phyloP scores from a whole-genome alignment of 2,329 filamentous ascomycete species.

The Trichoderma sp. region DNA sequence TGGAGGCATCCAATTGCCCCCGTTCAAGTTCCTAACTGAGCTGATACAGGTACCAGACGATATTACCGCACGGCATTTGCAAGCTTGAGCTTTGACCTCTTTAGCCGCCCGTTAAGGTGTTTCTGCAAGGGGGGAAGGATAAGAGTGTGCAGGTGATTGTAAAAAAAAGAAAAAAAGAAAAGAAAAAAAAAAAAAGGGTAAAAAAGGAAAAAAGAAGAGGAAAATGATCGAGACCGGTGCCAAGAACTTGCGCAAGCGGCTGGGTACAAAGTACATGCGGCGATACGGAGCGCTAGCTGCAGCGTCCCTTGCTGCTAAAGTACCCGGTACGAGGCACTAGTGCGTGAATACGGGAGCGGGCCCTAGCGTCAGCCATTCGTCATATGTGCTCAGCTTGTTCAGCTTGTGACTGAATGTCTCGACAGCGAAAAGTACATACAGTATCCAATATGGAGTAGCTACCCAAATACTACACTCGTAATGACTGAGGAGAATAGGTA shows the following conservation, averaged over 20 bases:
- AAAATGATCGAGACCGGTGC: background rate
- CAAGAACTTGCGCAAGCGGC: background rate
- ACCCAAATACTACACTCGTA: background rate
- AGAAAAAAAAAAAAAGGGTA: background rate
- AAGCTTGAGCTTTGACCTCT: background rate
- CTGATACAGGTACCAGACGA: background rate
- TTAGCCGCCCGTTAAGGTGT: background rate
- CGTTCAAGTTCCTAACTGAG: background rate
- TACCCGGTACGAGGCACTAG: background rate
- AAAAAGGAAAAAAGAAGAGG: background rate
- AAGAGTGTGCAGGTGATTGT: background rate
- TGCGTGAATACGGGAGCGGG: background rate
- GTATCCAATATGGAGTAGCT: background rate
- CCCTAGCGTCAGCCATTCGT: constrained; percentile 11
- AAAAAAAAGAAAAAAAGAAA: background rate
- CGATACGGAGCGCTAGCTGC: background rate
- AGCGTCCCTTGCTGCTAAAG: background rate
- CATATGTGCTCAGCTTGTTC: background rate
- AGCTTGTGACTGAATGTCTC: background rate
- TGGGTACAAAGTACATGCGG: background rate
- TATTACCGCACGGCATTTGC: background rate
- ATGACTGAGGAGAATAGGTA: background rate
- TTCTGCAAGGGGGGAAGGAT: background rate
- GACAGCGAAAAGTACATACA: background rate
- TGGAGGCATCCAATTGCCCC: background rate